Conservation (phyloP, 108 stramenopile genomes). For the Cylindrotheca fusiformis region DNA sequence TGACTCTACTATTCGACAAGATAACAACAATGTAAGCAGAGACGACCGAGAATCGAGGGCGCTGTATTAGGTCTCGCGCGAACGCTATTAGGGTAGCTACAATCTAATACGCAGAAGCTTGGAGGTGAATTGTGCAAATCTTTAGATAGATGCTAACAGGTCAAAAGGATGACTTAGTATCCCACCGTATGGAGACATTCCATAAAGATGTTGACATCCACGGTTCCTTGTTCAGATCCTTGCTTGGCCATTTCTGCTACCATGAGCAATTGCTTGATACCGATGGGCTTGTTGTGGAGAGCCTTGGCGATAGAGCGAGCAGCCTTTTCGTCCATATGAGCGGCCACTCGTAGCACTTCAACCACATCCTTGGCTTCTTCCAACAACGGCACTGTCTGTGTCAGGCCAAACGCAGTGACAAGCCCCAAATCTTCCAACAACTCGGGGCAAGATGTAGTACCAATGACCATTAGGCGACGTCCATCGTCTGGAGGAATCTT, state of each 20-base stretch:
- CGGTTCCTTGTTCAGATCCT: constrained; percentile 54
- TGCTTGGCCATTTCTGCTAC: constrained; percentile 97
- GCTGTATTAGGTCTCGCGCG: not conserved
- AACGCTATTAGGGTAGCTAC: too few relatives aligned
- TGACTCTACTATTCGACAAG: constrained; percentile 26
- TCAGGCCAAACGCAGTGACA: constrained; percentile 89
- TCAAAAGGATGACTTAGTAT: constrained; percentile 65
- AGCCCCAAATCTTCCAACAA: constrained; percentile 92
- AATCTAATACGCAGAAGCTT: too few relatives aligned
- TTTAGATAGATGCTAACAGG: too few relatives aligned
- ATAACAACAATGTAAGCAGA: constrained; percentile 23
- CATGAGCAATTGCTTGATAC: constrained; percentile 96
- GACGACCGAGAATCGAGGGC: constrained; percentile 17
- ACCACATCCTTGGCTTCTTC: constrained; percentile 80
- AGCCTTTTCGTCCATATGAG: constrained; percentile 73
- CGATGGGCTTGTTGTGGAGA: constrained; percentile 89
- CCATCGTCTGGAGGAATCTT: constrained; percentile 93
- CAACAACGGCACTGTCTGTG: constrained; percentile 79
- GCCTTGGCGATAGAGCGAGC: constrained; percentile 83
- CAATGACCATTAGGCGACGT: constrained; percentile 88
- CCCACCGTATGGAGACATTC: constrained; percentile 97
- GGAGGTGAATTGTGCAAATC: too few relatives aligned
- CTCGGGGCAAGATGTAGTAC: constrained; percentile 88
- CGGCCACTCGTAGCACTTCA: constrained; percentile 84
- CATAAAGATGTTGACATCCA: constrained; percentile 90